A percentile compares a stretch with the other conserved stretches of the same genome.
phyloP scores from a whole-genome alignment of 2,329 filamentous ascomycete species.

The Trichoderma citrinoviride region DNA sequence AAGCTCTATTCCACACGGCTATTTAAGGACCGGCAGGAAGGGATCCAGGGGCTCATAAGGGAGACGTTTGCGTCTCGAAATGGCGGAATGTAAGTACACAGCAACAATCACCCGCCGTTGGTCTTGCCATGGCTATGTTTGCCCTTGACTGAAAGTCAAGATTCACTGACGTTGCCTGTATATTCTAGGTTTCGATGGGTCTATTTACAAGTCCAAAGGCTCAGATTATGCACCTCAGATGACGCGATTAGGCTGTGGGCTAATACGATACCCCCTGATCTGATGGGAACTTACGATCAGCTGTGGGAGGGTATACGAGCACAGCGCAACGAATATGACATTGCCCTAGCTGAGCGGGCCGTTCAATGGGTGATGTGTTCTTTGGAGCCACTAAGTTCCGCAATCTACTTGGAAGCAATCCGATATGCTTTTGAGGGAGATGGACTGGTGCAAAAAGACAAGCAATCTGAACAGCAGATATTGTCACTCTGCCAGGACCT shows the following conservation, averaged over 20 bases:
- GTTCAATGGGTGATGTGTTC: conserved; percentile 13
- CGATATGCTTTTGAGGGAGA: neutral
- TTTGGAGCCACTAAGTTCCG: neutral
- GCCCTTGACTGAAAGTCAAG: too few relatives aligned
- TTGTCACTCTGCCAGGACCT: conserved; percentile 13
- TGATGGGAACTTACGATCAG: conserved; percentile 24
- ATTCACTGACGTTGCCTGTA: neutral
- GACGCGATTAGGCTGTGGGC: conserved; percentile 22
- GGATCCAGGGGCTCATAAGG: neutral
- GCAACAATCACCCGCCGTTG: too few relatives aligned
- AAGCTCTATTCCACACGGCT: conserved; percentile 3
- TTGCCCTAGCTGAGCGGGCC: conserved; percentile 14
- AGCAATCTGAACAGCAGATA: neutral
- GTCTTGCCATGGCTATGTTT: too few relatives aligned
- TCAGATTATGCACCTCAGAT: conserved; percentile 13
- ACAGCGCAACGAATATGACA: neutral
- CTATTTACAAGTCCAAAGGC: conserved; percentile 22
- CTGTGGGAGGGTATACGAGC: conserved; percentile 6
- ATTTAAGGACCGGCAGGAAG: neutral
- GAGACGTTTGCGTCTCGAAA: neutral
- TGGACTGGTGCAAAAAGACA: neutral
- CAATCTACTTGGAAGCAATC: neutral
- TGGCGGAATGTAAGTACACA: conserved; percentile 3
- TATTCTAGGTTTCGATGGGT: conserved; percentile 27
- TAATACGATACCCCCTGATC: conserved; percentile 15